Evolutionary conservation across 805 yeast species (phyloP), one percentile per base, ranked within the genome.

Genomic region (Myxozyma sirexii): DNA sequence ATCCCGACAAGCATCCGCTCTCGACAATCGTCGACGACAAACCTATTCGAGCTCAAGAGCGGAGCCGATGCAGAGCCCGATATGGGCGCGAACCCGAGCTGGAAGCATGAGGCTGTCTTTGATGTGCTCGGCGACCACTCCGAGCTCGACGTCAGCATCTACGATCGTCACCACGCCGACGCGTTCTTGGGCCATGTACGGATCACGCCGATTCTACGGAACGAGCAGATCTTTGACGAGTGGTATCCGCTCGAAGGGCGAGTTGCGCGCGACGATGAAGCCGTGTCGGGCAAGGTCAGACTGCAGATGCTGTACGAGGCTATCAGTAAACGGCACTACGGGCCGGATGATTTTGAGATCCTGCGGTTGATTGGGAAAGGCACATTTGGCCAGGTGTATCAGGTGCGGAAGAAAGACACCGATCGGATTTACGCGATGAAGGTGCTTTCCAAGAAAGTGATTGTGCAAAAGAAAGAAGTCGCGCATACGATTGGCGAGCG

Each of bases 401-500:
- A 94, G 77, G 99, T 94, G 45, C 85, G 87, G 64, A 94, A 93
- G 80, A 82, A 81, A 67, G 98, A 94, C 72, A 90, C 96, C 6
- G 83, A 84, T 60, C 83, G 97, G 69, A 87, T 94, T 59, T 94
- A 94, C 73, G 99, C 99, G 42, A 94, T 94, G 99, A 94, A 94
- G 76, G 96, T 93, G 29, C 82, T 94, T 55, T 88, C 96, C 26
- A 94, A 94, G 74, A 92, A 92, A 73, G 93, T 91, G 45, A 94
- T 94, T 73, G 97, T 94, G 52, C 91, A 89, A 74, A 94, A 94
- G 80, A 93, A 93, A 75, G 99, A 94, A 76, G 88, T 94, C 68
- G 98, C 98, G 0, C 99, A 94, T 75, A 94, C 99, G 1, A 90
- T 94, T 69, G 98, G 98, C 35, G 99, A 94, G 78, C 82, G 99